These are phyloP conservation scores for Fusarium miscanthi DNA, from an alignment of 2,329 filamentous ascomycete species.

Conservation along the genomic window DNA sequence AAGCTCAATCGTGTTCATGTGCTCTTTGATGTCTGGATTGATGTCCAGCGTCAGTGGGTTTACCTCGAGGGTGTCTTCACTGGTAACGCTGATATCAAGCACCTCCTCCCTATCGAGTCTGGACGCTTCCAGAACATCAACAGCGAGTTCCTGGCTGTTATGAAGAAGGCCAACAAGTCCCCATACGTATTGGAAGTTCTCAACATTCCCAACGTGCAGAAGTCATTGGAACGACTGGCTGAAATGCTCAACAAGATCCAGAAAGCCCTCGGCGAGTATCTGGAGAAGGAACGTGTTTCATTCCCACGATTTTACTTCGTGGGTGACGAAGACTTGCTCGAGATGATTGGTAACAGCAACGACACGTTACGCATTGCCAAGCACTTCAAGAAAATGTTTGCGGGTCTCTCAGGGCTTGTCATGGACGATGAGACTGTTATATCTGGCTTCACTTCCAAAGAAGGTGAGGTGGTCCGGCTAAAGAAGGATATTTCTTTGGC, in stretches of 20 bases:
- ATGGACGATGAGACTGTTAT: constrained; percentile 94
- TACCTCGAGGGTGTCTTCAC: constrained; percentile 99
- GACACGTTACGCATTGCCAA: constrained; percentile 96
- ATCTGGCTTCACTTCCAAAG: constrained; percentile 92
- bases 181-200: constrained; percentile 96
- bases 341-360: constrained; percentile 99
- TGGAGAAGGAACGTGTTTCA: constrained; percentile 96
- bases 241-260: constrained; percentile 99
- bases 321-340: constrained; percentile 95
- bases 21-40: constrained; percentile 99
- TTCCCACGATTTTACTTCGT: constrained; percentile 99
- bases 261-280: constrained; percentile 96
- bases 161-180: constrained; percentile 99
- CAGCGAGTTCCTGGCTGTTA: constrained; percentile 97
- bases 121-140: constrained; percentile 99
- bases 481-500: constrained; percentile 92
- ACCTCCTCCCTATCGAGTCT: constrained; percentile 94
- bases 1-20: constrained; percentile 97
- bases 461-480: constrained; percentile 87
- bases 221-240: constrained; percentile 93
- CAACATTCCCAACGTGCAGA: constrained; percentile 94
- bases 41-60: constrained; percentile 99
- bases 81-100: constrained; percentile 98
- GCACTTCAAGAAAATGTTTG: constrained; percentile 99
- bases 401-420: constrained; percentile 87